Conservation (phyloP, 1,284 basidiomycete genomes). For the Vanrija humicola region DNA sequence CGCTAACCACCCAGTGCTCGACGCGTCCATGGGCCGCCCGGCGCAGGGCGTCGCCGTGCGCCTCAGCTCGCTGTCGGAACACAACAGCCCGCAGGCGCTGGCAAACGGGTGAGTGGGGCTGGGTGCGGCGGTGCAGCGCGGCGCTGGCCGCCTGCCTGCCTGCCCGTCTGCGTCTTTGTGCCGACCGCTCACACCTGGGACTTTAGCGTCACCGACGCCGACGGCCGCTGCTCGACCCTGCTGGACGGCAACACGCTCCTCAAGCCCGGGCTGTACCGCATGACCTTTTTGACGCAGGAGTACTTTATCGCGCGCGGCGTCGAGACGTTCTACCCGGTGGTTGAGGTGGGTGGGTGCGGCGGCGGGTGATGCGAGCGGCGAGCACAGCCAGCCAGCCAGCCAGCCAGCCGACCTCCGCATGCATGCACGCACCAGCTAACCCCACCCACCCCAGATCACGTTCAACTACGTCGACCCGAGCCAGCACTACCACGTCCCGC, state of each 20-base stretch:
- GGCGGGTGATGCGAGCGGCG: not conserved
- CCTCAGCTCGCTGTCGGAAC: slow-evolving; percentile 48
- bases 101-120: too few relatives aligned
- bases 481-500: slow-evolving; percentile 86
- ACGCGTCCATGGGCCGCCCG: not conserved
- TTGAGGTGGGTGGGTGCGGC: slow-evolving; percentile 36
- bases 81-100: too few relatives aligned
- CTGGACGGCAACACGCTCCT: slow-evolving; percentile 57
- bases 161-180: too few relatives aligned
- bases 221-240: slow-evolving; percentile 74
- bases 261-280: slow-evolving; percentile 69
- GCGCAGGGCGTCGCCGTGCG: slow-evolving; percentile 51
- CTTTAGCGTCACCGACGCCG: slow-evolving; percentile 58
- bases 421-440: too few relatives aligned
- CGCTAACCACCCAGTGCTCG: too few relatives aligned
- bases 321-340: slow-evolving; percentile 75
- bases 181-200: slow-evolving; percentile 36
- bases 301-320: slow-evolving; percentile 67
- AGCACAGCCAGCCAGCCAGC: too few relatives aligned
- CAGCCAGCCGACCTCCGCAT: too few relatives aligned
- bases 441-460: slow-evolving; percentile 58
- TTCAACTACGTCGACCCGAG: slow-evolving; percentile 65
- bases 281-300: slow-evolving; percentile 74
- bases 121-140: too few relatives aligned
- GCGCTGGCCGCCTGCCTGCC: too few relatives aligned